These are phyloP conservation scores for Encephalitozoon intestinalis DNA, from an alignment of 371 early-diverging fungal species.

Conservation along the genomic window DNA sequence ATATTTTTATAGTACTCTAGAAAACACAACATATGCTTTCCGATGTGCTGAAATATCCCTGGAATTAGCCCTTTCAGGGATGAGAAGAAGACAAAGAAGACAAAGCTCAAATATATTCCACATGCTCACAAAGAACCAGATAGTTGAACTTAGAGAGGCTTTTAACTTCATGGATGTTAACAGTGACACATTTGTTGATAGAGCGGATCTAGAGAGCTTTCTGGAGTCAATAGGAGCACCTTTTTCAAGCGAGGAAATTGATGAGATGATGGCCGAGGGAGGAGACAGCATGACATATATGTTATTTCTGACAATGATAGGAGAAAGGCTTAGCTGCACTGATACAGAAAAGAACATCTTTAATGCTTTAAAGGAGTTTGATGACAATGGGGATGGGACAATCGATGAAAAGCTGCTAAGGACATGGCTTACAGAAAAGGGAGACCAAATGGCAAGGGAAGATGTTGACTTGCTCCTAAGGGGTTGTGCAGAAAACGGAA, in stretches of 20 bases:
- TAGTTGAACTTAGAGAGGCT: constrained; percentile 81
- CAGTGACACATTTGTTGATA: constrained; percentile 71
- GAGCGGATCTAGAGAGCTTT: constrained; percentile 77
- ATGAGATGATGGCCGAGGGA: constrained; percentile 77
- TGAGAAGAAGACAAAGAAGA: constrained; percentile 51
- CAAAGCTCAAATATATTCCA: constrained; percentile 94
- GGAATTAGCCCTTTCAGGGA: neutral
- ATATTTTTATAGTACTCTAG: neutral
- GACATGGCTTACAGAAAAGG: constrained; percentile 70
- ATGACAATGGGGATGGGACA: constrained; percentile 69
- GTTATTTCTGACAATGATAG: constrained; percentile 79
- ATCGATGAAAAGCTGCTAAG: constrained; percentile 70
- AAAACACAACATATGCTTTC: neutral
- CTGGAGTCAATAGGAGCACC: constrained; percentile 66
- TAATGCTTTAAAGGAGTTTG: constrained; percentile 76
- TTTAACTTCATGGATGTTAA: constrained; percentile 83
- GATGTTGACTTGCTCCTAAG: constrained; percentile 64
- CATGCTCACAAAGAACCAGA: constrained; percentile 88
- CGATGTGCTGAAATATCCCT: neutral
- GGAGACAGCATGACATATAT: constrained; percentile 76
- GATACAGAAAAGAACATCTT: constrained; percentile 75
- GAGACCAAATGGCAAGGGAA: constrained; percentile 75
- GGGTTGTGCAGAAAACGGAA: constrained; percentile 36
- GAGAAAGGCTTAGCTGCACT: constrained; percentile 76
- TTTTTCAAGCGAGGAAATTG: constrained; percentile 72